Conservation (phyloP, 257 asterid genomes). For the Solanum virginianum region DNA sequence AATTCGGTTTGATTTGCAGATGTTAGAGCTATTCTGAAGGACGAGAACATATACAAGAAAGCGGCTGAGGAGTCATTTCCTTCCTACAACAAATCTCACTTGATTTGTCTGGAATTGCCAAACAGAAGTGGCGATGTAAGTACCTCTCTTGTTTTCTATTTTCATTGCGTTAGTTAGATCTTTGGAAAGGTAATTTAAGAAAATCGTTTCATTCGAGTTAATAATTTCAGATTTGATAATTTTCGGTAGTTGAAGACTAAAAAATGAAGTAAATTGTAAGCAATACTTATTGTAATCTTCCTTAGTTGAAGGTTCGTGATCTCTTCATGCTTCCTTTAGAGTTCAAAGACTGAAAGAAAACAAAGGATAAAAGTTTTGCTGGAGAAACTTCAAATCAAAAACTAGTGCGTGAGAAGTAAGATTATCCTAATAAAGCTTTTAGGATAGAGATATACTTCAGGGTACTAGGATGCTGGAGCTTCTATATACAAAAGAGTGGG, state of each 20-base stretch:
- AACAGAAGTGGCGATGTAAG: conserved; percentile 90
- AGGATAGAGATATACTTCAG: neutral
- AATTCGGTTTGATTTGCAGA: conserved; percentile 26
- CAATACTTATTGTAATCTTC: neutral
- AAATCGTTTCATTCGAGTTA: neutral
- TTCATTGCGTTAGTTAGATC: neutral
- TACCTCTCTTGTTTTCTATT: conserved; percentile 1
- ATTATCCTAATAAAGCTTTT: neutral
- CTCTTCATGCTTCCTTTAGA: neutral
- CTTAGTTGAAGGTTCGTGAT: neutral
- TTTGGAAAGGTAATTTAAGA: neutral
- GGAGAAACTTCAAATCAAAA: neutral
- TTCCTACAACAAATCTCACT: conserved; percentile 70
- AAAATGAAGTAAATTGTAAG: neutral
- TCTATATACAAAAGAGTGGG: neutral
- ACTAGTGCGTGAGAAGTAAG: neutral
- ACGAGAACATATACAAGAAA: conserved; percentile 43
- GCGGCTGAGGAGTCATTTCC: conserved; percentile 87
- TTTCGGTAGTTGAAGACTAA: neutral
- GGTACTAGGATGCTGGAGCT: neutral
- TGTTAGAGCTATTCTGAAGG: conserved; percentile 55
- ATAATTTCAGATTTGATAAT: neutral
- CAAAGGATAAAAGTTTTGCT: neutral
- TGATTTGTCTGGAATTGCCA: conserved; percentile 79
- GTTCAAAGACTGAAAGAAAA: neutral